phyloP scores from a whole-genome alignment of 169 alveolate genomes.

The Plasmodium reichenowi region DNA sequence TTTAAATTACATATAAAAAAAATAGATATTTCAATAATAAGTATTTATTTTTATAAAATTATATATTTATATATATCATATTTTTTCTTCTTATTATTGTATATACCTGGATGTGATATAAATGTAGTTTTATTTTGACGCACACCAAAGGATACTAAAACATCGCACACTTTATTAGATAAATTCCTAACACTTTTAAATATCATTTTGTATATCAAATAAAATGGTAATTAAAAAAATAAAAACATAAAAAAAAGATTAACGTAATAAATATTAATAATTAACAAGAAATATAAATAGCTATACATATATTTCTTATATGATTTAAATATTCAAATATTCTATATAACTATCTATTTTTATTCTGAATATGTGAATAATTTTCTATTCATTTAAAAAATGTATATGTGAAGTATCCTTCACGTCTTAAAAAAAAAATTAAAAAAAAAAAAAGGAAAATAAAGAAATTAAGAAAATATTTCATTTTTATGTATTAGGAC shows the following conservation, averaged over 20 bases:
- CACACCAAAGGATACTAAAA: constrained; percentile 85
- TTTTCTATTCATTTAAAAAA: too few species aligned
- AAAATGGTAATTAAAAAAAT: background rate
- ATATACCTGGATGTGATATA: constrained; percentile 87
- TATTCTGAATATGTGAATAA: too few species aligned
- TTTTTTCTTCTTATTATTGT: background rate
- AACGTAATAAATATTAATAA: background rate
- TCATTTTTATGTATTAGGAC: too few species aligned
- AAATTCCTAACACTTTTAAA: constrained; percentile 18
- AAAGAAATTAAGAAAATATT: too few species aligned
- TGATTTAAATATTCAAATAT: background rate
- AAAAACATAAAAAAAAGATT: background rate
- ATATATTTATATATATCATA: background rate
- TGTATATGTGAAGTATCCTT: too few species aligned
- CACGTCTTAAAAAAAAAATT: too few species aligned
- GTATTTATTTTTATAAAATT: background rate
- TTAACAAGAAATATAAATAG: background rate
- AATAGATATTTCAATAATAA: background rate
- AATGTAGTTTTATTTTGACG: constrained; percentile 84
- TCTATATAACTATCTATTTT: background rate
- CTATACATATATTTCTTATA: background rate
- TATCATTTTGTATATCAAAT: constrained; percentile 33
- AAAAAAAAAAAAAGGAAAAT: too few species aligned
- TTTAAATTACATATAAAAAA: background rate
- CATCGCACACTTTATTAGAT: constrained; percentile 83